Evolutionary conservation across 805 yeast genomes (phyloP), one percentile per base, ranked within the genome.

Genomic region (Suhomyces sp.): DNA sequence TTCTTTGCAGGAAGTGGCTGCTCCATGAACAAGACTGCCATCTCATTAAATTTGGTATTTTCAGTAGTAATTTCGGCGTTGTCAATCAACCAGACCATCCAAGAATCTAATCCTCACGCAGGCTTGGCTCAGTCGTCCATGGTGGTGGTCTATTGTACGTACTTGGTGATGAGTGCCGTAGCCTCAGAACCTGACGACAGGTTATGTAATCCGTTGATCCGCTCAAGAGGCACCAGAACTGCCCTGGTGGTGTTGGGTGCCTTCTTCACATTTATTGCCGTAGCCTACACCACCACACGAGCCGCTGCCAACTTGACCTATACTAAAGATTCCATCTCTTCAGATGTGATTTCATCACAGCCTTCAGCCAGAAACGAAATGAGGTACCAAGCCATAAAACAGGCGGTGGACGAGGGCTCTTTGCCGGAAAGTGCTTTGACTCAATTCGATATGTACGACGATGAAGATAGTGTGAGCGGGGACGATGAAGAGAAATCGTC

Each of bases 61-160:
- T 77, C 86, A 0, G 35, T 89, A 7, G 60, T 86, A 4, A 83
- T 87, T 2, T 83, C 97, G 0, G 80, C 72, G 0, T 66, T 91
- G 51, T 88, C 97, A 0, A 79, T 96, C 41, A 82, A 87, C 60
- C 96, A 96, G 37, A 80, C 79, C 22, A 85, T 94, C 19, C 98
- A 94, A 69, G 97, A 90, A 65, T 83, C 80, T 62, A 96, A 96
- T 68, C 96, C 98, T 4, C 89, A 87, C 59, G 96, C 97, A 1
- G 99, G 99, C 1, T 75, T 94, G 47, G 97, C 99, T 3, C 99
- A 94, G 73, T 80, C 96, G 9, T 91, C 97, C 13, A 92, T 96
- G 92, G 98, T 96, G 35, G 85, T 93, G 10, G 80, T 91, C 20
- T 94, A 94, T 69, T 90, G 98, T 68, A 87, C 97, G 0, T 94